Evolutionary conservation across 768 basidiomycete species (phyloP), one percentile per base, ranked within the genome.

Genomic region (Hygrocybe coccinea): DNA sequence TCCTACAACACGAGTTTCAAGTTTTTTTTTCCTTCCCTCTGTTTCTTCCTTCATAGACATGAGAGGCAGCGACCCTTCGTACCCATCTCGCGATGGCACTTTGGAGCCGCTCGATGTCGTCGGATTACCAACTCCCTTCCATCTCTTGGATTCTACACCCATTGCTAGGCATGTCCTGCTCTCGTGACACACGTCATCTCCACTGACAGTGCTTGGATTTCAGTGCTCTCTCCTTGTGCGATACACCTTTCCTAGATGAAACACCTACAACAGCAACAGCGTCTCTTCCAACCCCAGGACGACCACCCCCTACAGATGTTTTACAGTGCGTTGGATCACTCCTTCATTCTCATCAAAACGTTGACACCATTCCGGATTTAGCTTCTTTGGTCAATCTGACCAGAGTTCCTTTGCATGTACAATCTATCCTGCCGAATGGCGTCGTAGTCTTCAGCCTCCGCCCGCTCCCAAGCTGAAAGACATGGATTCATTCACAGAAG

Each of bases 401-500:
- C 50, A 22, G 10, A 25, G 22, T 12, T 34, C 48, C 15, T 33
- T 34, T 17, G 21, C 11, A 17, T 46, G 22, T 17, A 22, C 44
- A n/a, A 22, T 50, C 19, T 50, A 11, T 22, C 33, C 35, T 35
- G 24, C 48, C 14, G 25, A 50, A 11, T 33, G 36, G 49, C 17
- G 17, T 25, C 49, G 2, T 12, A 48, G 17, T 33, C 22, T 19
- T 3, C 29, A 35, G 33, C 52, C 45, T 45, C 76, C 79, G 15
- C 71, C 66, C 3, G 79, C 82, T 25, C 82, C 81, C 9, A 63
- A 73, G 56, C 61, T 84, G 62, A 82, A 79, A 66, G 82, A 84
- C 62, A 64, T 76, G 33, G 81, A 83, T 57, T 77, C 79, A 52
- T 84, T 84, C 70, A 81, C 80, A n/a, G 81, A 82, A 46, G 81